Percentiles rank a stretch among this genome's conserved stretches.
Conservation (phyloP, 1,139 yeast species). For the Hyphopichia burtonii region DNA sequence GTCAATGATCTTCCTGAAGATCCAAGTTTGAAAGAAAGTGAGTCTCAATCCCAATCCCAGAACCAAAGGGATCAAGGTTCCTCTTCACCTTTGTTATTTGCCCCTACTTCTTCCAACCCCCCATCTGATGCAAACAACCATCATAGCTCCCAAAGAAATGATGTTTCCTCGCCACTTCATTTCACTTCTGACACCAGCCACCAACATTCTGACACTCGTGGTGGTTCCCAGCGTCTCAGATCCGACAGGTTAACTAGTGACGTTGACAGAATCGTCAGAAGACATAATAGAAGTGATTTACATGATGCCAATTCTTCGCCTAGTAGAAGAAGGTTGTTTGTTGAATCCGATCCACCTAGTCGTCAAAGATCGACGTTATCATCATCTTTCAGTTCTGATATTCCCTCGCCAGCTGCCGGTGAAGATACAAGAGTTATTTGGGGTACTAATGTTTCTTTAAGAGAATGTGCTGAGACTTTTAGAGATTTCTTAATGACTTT, state of each 20-base stretch:
- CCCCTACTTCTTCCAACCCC: slow-evolving; percentile 52
- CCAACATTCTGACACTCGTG: slow-evolving; percentile 32
- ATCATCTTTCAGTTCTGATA: slow-evolving; percentile 20
- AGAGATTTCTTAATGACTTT: slow-evolving; percentile 82
- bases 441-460: slow-evolving; percentile 97
- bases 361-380: slow-evolving; percentile 13
- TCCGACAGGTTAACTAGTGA: slow-evolving; percentile 40
- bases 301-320: slow-evolving; percentile 45
- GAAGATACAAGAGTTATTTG: slow-evolving; percentile 90
- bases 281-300: slow-evolving; percentile 44
- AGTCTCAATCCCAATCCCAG: slow-evolving; percentile 37
- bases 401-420: slow-evolving; percentile 29
- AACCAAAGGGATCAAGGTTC: slow-evolving; percentile 44
- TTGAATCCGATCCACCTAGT: slow-evolving; percentile 15
- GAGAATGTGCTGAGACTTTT: slow-evolving; percentile 77
- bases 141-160: slow-evolving; percentile 19
- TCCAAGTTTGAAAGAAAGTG: slow-evolving; percentile 23
- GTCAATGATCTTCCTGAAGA: slow-evolving; percentile 24
- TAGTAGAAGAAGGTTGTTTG: slow-evolving; percentile 36
- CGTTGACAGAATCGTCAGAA: slow-evolving; percentile 42
- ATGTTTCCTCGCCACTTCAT: slow-evolving; percentile 46
- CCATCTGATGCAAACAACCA: slow-evolving; percentile 30
- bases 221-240: slow-evolving; percentile 19
- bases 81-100: slow-evolving; percentile 67
- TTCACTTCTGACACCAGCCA: slow-evolving; percentile 41